Conservation (phyloP, 2,329 filamentous ascomycete species). For the Fusarium torulosum region DNA sequence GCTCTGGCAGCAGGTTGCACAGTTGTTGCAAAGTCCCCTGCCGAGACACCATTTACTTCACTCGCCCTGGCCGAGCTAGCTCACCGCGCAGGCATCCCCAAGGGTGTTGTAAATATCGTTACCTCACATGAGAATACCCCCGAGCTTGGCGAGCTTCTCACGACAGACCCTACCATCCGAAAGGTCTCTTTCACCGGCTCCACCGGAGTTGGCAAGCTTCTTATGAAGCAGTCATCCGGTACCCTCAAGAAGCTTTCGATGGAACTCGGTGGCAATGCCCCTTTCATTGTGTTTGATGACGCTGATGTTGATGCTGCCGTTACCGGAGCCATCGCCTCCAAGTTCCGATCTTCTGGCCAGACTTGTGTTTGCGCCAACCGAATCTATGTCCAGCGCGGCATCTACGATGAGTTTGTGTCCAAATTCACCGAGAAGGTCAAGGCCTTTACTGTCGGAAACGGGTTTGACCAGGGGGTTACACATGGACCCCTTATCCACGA, state of each 20-base stretch:
- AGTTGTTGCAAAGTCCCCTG: constrained; percentile 89
- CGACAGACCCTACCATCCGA: constrained; percentile 77
- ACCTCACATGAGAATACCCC: constrained; percentile 84
- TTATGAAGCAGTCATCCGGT: constrained; percentile 89
- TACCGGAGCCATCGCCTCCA: constrained; percentile 83
- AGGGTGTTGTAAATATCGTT: constrained; percentile 90
- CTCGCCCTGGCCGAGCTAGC: constrained; percentile 89
- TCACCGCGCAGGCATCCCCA: constrained; percentile 87
- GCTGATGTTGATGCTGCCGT: constrained; percentile 90
- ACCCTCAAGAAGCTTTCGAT: constrained; percentile 88
- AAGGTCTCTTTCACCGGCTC: constrained; percentile 97
- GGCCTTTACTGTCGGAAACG: constrained; percentile 80
- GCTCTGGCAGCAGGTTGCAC: constrained; percentile 95
- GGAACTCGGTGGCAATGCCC: constrained; percentile 94
- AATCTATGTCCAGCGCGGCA: constrained; percentile 80
- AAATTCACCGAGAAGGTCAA: constrained; percentile 79
- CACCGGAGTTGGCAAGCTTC: constrained; percentile 74
- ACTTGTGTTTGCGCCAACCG: constrained; percentile 94
- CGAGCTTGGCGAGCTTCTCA: constrained; percentile 81
- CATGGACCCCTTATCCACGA: constrained; percentile 89
- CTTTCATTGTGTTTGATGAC: constrained; percentile 97
- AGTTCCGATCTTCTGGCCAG: constrained; percentile 95
- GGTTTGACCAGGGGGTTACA: constrained; percentile 77
- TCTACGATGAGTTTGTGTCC: constrained; percentile 80
- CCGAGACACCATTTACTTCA: constrained; percentile 91